A percentile compares a stretch with the other conserved stretches of the same genome.
Conservation (phyloP, 2,329 filamentous ascomycete species). For the Orbilia quercus region DNA sequence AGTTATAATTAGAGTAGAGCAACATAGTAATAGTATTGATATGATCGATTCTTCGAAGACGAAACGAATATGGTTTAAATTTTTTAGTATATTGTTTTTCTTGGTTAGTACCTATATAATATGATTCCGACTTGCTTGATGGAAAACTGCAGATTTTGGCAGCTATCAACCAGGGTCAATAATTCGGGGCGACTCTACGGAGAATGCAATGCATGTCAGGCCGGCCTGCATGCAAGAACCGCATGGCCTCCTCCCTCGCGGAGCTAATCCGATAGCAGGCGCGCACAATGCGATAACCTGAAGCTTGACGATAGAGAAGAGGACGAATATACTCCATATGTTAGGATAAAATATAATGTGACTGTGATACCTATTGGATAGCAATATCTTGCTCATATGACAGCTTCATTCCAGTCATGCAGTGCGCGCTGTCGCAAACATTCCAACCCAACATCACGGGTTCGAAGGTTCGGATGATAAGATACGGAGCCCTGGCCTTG, state of each 20-base stretch:
- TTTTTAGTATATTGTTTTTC: too few species aligned
- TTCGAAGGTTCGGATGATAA: conserved; percentile 50
- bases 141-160: background rate
- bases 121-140: background rate
- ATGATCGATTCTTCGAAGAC: background rate
- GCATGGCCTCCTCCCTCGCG: conserved; percentile 21
- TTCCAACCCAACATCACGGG: conserved; percentile 39
- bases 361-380: background rate
- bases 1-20: background rate
- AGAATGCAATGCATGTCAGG: conserved; percentile 46
- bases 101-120: too few species aligned
- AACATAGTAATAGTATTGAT: background rate
- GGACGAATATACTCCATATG: too few species aligned
- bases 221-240: conserved; percentile 31
- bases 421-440: conserved; percentile 16
- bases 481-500: conserved; percentile 42
- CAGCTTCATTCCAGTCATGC: conserved; percentile 1
- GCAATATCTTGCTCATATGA: background rate
- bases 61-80: too few species aligned
- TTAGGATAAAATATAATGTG: too few species aligned
- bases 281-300: background rate
- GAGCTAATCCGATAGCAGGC: background rate
- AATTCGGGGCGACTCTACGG: conserved; percentile 24
- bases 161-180: conserved; percentile 3
- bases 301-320: background rate